Evolutionary conservation across 2,329 filamentous ascomycete species (phyloP).

Genomic region (Magnaporthales sp.): DNA sequence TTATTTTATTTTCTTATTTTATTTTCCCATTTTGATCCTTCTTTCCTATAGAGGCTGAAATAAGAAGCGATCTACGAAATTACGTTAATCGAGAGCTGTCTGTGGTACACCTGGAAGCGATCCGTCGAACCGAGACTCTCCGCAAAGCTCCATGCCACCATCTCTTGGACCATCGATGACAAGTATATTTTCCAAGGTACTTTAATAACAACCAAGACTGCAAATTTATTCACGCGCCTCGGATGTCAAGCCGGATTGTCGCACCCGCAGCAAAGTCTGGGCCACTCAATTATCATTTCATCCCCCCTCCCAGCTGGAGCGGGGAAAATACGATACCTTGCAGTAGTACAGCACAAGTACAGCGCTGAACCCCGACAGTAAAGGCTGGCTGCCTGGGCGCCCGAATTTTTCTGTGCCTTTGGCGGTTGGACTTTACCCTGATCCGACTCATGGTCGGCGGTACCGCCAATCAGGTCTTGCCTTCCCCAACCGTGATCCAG

Average conservation of each 20-base stretch:
- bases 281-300: not conserved
- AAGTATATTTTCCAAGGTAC: not conserved
- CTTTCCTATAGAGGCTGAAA: not conserved
- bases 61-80: not conserved
- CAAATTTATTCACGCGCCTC: not conserved
- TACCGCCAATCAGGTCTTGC: not conserved
- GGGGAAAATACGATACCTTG: not conserved
- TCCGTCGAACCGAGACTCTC: not conserved
- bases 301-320: not conserved
- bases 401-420: not conserved
- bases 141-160: not conserved
- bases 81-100: not conserved
- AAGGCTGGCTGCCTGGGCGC: not conserved
- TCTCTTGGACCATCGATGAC: not conserved
- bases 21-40: not conserved
- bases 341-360: not conserved
- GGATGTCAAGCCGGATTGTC: not conserved
- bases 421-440: conserved; percentile 2
- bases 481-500: conserved; percentile 1
- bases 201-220: not conserved
- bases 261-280: not conserved
- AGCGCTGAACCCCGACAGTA: not conserved
- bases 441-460: not conserved
- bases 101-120: not conserved
- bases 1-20: not conserved